These are phyloP conservation scores for Bertia moriformis DNA, from an alignment of 2,329 filamentous ascomycete species.

Conservation along the genomic window DNA sequence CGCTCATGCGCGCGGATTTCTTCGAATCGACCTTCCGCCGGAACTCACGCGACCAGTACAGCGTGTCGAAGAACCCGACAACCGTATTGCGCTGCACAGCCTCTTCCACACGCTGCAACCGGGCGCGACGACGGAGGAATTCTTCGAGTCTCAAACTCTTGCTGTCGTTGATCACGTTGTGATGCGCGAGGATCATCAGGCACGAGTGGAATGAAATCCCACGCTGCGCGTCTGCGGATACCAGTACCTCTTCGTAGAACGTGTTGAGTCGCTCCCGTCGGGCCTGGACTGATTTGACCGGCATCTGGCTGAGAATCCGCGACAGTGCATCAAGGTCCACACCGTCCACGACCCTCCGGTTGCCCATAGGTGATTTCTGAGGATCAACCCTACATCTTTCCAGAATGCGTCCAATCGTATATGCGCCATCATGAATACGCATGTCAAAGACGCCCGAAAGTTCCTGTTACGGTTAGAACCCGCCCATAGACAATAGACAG, in stretches of 20 bases:
- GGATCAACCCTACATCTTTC: conserved; percentile 59
- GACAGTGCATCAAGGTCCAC: conserved; percentile 68
- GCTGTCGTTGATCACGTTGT: conserved; percentile 96
- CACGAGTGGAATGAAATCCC: conserved; percentile 87
- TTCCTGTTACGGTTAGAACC: conserved; percentile 26
- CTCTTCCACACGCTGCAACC: conserved; percentile 86
- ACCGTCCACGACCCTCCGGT: conserved; percentile 15
- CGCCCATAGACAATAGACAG: neutral
- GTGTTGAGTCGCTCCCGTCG: conserved; percentile 70
- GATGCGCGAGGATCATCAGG: conserved; percentile 89
- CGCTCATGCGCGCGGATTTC: conserved; percentile 61
- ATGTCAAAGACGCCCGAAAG: conserved; percentile 93
- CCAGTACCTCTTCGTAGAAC: conserved; percentile 95
- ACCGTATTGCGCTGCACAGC: conserved; percentile 82
- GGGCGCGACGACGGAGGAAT: conserved; percentile 76
- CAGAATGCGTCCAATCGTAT: conserved; percentile 74
- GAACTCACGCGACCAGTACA: conserved; percentile 78
- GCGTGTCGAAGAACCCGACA: conserved; percentile 85
- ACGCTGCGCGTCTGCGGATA: conserved; percentile 75
- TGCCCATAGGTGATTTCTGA: conserved; percentile 19
- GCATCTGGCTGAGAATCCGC: conserved; percentile 56
- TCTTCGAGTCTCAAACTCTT: conserved; percentile 88
- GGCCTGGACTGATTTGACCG: conserved; percentile 59
- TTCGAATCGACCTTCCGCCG: conserved; percentile 61
- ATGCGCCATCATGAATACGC: conserved; percentile 85